Evolutionary conservation across 345 rosid species (phyloP).

Genomic region (Limnanthes douglasii): DNA sequence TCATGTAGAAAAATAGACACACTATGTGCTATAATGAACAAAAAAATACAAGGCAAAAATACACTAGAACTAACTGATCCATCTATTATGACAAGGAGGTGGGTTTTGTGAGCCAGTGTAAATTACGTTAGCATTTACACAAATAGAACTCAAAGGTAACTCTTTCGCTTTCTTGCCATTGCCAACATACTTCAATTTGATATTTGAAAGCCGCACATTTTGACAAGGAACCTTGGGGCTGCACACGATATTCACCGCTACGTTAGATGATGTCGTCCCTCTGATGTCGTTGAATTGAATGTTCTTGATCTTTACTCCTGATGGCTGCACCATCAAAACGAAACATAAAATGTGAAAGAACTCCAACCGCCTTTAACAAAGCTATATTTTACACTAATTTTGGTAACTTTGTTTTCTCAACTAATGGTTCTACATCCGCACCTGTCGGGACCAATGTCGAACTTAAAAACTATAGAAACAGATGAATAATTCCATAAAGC

Average conservation of each 20-base stretch:
- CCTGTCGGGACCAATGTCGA: too few relatives aligned
- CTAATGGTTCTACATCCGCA: too few relatives aligned
- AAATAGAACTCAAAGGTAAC: slow-evolving; percentile 13
- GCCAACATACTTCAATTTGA: slow-evolving; percentile 22
- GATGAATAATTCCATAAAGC: too few relatives aligned
- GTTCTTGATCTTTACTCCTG: slow-evolving; percentile 26
- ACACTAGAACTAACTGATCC: not conserved
- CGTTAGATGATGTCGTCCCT: slow-evolving; percentile 25
- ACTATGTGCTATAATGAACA: too few relatives aligned
- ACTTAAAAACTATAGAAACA: too few relatives aligned
- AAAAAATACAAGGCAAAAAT: too few relatives aligned
- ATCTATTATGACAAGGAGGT: slow-evolving; percentile 17
- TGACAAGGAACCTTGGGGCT: slow-evolving; percentile 28
- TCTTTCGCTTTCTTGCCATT: not conserved
- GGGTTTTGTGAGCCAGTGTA: slow-evolving; percentile 23
- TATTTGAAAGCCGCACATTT: slow-evolving; percentile 14
- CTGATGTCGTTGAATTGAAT: slow-evolving; percentile 20
- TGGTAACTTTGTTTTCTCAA: too few relatives aligned
- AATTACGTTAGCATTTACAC: slow-evolving; percentile 12
- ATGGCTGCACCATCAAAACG: too few relatives aligned
- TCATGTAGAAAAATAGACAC: too few relatives aligned
- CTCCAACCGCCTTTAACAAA: too few relatives aligned
- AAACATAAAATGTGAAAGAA: too few relatives aligned
- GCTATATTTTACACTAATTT: too few relatives aligned
- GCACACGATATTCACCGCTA: slow-evolving; percentile 25